Conservation (phyloP, 2,329 filamentous ascomycete genomes). For the Phyllosticta paracitricarpa region DNA sequence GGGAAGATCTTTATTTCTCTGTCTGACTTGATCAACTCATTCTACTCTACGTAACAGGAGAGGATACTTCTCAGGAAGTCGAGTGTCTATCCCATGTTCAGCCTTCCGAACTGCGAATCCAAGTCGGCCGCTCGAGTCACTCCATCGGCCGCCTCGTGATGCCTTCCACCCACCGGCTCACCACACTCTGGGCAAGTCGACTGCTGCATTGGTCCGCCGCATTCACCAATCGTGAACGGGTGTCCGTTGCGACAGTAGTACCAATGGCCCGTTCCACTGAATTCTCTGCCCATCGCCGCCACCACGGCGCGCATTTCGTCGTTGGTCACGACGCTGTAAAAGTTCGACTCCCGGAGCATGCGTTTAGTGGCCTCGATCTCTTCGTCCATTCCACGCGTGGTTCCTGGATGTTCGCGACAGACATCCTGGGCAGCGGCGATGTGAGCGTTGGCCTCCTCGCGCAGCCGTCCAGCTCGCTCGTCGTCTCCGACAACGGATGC, state of each 20-base stretch:
- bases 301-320: conserved; percentile 12
- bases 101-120: conserved; percentile 26
- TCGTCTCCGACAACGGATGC: conserved; percentile 9
- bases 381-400: conserved; percentile 21
- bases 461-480: conserved; percentile 12
- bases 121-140: conserved; percentile 42
- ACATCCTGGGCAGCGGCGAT: background rate
- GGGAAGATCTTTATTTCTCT: too few species aligned
- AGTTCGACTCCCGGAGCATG: background rate
- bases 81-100: background rate
- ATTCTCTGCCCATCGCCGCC: conserved; percentile 37
- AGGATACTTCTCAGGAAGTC: too few species aligned
- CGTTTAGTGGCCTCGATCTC: conserved; percentile 36
- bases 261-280: conserved; percentile 46
- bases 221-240: conserved; percentile 54
- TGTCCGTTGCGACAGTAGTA: conserved; percentile 50
- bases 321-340: conserved; percentile 2
- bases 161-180: conserved; percentile 44
- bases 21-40: too few species aligned
- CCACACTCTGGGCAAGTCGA: conserved; percentile 55
- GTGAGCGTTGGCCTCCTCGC: background rate
- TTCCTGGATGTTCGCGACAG: background rate
- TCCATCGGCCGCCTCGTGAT: conserved; percentile 42
- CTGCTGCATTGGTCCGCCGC: conserved; percentile 54
- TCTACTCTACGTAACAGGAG: too few species aligned